Evolutionary conservation across 768 basidiomycete species (phyloP).

Genomic region (Macrolepiota dolichaula): DNA sequence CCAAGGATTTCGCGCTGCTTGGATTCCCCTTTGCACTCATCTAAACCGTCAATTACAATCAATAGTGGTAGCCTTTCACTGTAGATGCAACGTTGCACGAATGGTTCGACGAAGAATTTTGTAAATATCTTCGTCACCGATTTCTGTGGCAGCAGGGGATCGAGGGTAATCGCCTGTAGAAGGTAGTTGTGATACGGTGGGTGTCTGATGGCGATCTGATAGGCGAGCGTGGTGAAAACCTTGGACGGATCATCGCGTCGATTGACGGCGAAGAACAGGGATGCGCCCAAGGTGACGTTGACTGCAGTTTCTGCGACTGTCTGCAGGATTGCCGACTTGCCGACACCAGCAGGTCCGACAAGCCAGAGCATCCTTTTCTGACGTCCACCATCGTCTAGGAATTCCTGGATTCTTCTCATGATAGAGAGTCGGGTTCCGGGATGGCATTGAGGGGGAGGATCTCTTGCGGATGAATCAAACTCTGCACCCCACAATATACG

Average conservation of each 20-base stretch:
- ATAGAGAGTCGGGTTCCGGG: background rate
- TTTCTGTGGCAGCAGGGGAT: background rate
- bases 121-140: background rate
- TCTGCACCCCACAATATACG: conserved; percentile 21
- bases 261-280: background rate
- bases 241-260: background rate
- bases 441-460: background rate
- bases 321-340: background rate
- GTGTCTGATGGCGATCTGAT: background rate
- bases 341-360: background rate
- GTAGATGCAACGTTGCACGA: background rate
- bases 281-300: background rate
- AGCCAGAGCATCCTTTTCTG: background rate
- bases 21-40: conserved; percentile 18
- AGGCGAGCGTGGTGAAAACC: background rate
- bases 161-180: background rate
- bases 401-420: background rate
- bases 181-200: background rate
- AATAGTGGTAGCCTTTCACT: background rate
- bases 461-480: background rate
- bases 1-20: conserved; percentile 15
- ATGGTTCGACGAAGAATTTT: conserved; percentile 13
- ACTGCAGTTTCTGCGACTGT: background rate
- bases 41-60: conserved; percentile 22
- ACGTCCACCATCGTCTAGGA: background rate